Evolutionary conservation across 352 stramenopile genomes (phyloP), one percentile per base, ranked within the genome.

Genomic region (Bremia lactucae): DNA sequence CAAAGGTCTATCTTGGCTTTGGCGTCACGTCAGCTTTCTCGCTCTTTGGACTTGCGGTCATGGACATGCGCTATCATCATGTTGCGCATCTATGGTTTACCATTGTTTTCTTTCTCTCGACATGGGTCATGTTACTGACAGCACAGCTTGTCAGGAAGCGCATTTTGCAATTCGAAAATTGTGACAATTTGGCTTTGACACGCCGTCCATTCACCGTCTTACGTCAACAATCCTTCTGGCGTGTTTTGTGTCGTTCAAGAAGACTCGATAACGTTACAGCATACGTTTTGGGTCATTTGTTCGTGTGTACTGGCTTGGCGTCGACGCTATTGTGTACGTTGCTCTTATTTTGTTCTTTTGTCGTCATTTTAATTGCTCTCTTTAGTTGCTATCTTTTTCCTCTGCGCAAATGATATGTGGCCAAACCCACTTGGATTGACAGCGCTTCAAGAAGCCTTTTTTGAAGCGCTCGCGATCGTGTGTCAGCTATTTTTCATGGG

Each of bases 401-500:
- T 88, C 23, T 87, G 73, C n/a, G 80, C 86, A 0, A 88, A 93
- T 43, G 73, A 68, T 14, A 54, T 78, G 49, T 87, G 74, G 74
- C 52, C 67, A 6, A 93, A 93, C 21, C 78, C 79, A 0, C 38
- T 90, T 16, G 76, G 74, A 2, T 83, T 93, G 42, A 89, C 80
- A 19, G 76, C 76, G 21, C 61, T 80, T 0, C 73, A 90, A 44
- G 80, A 93, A 28, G 80, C 80, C 2, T 81, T 89, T 47, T 82
- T 88, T 29, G 80, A 93, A 44, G 73, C 79, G 2, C 65, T 87
- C 35, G 77, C 80, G 2, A 90, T 93, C 51, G 60, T 90, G 11
- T 93, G 75, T 29, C 80, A 93, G 44, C 61, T 93, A n/a, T 52
- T 93, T 14, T 93, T 84, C 62, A 88, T 93, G 72, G 80, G 80